These are phyloP conservation scores for Ramularia collo-cygni DNA, from an alignment of 2,329 filamentous ascomycete genomes.

Conservation along the genomic window DNA sequence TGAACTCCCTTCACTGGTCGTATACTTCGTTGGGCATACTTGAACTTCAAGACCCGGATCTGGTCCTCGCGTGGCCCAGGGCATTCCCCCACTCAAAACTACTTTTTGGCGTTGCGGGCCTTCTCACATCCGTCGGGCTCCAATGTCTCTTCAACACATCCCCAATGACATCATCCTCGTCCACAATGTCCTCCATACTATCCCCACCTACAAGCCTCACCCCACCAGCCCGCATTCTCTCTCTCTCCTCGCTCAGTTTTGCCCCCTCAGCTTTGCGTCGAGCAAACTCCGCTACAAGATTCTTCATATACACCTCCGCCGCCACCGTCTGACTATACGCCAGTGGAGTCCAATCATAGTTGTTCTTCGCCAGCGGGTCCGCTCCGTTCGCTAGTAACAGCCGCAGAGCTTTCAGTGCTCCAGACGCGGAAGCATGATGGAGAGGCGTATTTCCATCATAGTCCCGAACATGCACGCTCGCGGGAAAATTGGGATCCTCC, in stretches of 20 bases:
- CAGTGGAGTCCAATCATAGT: constrained; percentile 76
- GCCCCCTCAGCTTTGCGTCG: constrained; percentile 45
- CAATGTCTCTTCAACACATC: constrained; percentile 27
- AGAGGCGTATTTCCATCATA: constrained; percentile 75
- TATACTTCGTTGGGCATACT: not conserved
- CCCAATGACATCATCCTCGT: constrained; percentile 23
- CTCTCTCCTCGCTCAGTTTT: constrained; percentile 25
- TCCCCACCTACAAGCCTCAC: constrained; percentile 25
- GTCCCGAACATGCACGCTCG: constrained; percentile 41
- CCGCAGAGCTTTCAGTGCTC: constrained; percentile 68
- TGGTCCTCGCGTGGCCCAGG: constrained; percentile 19
- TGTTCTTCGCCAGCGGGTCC: constrained; percentile 63
- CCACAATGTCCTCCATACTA: constrained; percentile 6
- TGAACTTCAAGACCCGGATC: constrained; percentile 12
- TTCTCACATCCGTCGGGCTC: constrained; percentile 26
- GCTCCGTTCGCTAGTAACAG: constrained; percentile 74
- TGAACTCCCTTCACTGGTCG: too few relatives aligned
- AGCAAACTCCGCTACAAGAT: constrained; percentile 65
- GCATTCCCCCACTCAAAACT: constrained; percentile 23
- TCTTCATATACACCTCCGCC: constrained; percentile 78
- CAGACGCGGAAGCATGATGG: constrained; percentile 78
- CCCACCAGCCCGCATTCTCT: constrained; percentile 24
- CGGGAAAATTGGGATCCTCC: constrained; percentile 28
- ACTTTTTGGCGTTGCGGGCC: constrained; percentile 22
- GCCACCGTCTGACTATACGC: constrained; percentile 75